Percentiles rank a stretch among this genome's conserved stretches.
Evolutionary conservation across 176 grass and related monocot species (phyloP).

Genomic region (Alopecurus myosuroides): DNA sequence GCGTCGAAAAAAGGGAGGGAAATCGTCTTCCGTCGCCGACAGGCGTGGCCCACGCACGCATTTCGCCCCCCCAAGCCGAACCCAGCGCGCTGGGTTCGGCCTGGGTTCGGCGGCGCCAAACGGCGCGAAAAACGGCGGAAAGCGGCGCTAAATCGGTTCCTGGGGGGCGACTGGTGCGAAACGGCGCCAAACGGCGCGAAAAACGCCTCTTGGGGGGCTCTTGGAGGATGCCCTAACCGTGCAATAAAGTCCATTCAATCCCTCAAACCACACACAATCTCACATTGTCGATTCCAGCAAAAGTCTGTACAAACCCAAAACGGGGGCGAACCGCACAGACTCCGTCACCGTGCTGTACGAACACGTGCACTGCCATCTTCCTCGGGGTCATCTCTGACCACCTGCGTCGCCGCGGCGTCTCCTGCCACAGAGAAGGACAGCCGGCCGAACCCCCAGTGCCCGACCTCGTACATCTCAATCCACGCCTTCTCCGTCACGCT

Average conservation of each 20-base stretch:
- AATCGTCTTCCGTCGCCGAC: too few relatives aligned
- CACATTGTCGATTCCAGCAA: not conserved
- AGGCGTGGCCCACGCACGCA: too few relatives aligned
- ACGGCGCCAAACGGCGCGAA: too few relatives aligned
- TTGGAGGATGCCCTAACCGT: too few relatives aligned
- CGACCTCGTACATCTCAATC: slow-evolving; percentile 77
- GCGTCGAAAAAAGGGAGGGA: too few relatives aligned
- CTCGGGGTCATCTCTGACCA: not conserved
- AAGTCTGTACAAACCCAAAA: not conserved
- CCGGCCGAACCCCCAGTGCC: slow-evolving; percentile 82
- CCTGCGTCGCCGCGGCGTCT: not conserved
- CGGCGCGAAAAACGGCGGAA: too few relatives aligned
- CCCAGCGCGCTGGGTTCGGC: too few relatives aligned
- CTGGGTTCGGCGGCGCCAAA: too few relatives aligned
- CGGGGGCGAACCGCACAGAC: not conserved
- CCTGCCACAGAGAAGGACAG: slow-evolving; percentile 56
- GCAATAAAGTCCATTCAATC: not conserved
- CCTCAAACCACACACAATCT: not conserved
- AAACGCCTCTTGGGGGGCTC: too few relatives aligned
- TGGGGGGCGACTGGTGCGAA: too few relatives aligned
- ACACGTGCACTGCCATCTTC: not conserved
- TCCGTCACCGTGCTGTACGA: not conserved
- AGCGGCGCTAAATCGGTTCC: too few relatives aligned
- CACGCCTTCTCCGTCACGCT: slow-evolving; percentile 47
- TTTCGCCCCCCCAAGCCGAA: too few relatives aligned